These are phyloP conservation scores for Albugo candida DNA, from an alignment of 352 stramenopile genomes.

Conservation along the genomic window DNA sequence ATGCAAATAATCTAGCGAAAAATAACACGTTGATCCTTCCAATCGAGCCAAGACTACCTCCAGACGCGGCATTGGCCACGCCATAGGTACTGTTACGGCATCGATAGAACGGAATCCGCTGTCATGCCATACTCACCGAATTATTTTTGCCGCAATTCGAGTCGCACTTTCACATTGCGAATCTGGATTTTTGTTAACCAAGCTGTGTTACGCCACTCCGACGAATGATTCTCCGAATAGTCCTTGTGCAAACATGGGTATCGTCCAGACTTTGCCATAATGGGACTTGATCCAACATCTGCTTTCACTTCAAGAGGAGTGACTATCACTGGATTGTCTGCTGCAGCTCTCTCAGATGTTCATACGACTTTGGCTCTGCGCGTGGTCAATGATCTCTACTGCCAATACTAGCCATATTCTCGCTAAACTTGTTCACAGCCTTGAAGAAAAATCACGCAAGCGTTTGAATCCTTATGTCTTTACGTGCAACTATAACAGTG, in stretches of 20 bases:
- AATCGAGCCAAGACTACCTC: conserved; percentile 5
- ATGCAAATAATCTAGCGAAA: conserved; percentile 12
- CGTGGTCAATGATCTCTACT: neutral
- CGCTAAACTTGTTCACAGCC: no score
- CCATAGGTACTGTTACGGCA: conserved; percentile 4
- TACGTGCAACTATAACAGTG: no score
- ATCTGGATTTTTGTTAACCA: neutral
- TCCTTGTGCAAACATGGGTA: no score
- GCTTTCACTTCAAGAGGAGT: neutral
- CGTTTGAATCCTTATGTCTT: no score
- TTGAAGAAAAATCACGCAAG: no score
- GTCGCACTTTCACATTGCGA: neutral
- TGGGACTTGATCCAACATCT: neutral
- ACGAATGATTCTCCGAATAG: neutral
- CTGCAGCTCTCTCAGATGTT: neutral
- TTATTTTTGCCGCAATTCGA: neutral
- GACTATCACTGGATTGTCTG: neutral
- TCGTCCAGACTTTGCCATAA: neutral
- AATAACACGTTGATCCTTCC: no score
- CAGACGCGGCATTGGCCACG: conserved; percentile 8
- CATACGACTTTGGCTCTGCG: neutral
- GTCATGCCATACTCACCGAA: conserved; percentile 5
- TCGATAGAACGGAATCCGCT: conserved; percentile 2
- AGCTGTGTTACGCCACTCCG: neutral
- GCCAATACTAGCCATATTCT: neutral